These are phyloP conservation scores for Colletotrichum karsti DNA, from an alignment of 2,329 filamentous ascomycete genomes.

Conservation along the genomic window DNA sequence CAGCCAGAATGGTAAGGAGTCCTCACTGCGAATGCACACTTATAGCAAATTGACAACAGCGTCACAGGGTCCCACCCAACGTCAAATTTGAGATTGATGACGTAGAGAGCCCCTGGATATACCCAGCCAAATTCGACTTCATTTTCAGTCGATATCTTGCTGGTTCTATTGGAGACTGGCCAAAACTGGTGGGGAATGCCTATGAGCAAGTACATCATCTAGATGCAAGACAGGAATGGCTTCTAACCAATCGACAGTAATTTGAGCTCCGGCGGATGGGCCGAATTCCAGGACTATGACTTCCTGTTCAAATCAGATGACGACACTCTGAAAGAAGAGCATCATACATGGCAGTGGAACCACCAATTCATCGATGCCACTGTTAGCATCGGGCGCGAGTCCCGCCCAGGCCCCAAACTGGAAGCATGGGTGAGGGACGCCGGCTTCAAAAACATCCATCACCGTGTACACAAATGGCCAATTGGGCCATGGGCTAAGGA, in stretches of 20 bases:
- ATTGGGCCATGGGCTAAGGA: slow-evolving; percentile 42
- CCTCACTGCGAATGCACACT: too few relatives aligned
- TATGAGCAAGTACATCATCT: background rate
- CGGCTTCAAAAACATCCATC: slow-evolving; percentile 45
- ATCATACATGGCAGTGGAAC: slow-evolving; percentile 33
- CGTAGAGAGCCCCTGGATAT: slow-evolving; percentile 58
- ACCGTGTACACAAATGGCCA: slow-evolving; percentile 42
- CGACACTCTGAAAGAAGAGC: slow-evolving; percentile 33
- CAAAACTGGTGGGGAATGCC: background rate
- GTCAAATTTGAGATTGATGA: slow-evolving; percentile 74
- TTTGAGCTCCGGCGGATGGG: slow-evolving; percentile 45
- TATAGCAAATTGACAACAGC: background rate
- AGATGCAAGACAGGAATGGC: background rate
- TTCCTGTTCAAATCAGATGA: slow-evolving; percentile 38
- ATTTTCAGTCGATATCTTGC: slow-evolving; percentile 36
- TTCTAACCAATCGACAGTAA: slow-evolving; percentile 32
- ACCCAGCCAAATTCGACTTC: slow-evolving; percentile 41
- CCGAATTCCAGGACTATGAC: slow-evolving; percentile 39
- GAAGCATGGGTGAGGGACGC: slow-evolving; percentile 38
- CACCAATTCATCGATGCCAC: slow-evolving; percentile 29
- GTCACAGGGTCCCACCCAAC: slow-evolving; percentile 64
- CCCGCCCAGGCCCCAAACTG: slow-evolving; percentile 35
- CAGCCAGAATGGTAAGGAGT: background rate
- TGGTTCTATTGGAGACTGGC: background rate
- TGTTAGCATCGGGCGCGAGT: slow-evolving; percentile 31